Base-by-base conservation (phyloP, 768 basidiomycete genomes). In the Trametopsis cervina region DNA sequence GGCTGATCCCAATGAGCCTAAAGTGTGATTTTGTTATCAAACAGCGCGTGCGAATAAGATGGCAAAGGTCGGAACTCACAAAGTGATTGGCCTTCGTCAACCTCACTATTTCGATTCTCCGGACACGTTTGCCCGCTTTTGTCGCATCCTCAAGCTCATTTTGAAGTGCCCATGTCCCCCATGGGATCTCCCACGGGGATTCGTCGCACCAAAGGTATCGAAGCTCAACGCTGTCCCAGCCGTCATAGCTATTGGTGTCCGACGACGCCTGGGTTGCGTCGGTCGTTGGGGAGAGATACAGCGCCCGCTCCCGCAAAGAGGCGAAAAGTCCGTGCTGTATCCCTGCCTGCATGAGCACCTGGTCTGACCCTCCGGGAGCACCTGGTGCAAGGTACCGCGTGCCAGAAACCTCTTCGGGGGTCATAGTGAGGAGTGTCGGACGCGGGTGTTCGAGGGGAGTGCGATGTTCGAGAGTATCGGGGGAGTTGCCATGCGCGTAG, bases 301-400 rank as follows among this genome's bases (percentile, higher is more conserved):
- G 37, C 40, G 39, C 53, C 11, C 13, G 39, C 20, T 52, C 38
- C 26, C 46, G 6, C 15, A 49, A 24, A 12, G 39, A 11, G 4
- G 13, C 40, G 18, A 37, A 50, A 18, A 51, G 36, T 5, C 57
- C 52, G 6, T 38, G 6, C 27, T 41, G 43, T 26, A 52, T 40
- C n/a, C 47, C 50, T 9, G 36, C 20, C n/a, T 45, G 17, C 23
- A 55, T 25, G 15, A 58, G 26, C 9, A 55, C 15, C 5, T 22
- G 15, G 29, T 58, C 54, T 1, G 57, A 58, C 2, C 57, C 54
- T 4, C 52, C 52, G 6, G 47, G 52, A 1, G 21, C 37, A 3
- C 44, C 49, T 2, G 52, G 54, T 1, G 22, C 42, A 10, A 20
- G 17, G 39, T 40, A 50, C 4, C 52, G 43, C n/a, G 20, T 40